phyloP scores from a whole-genome alignment of 257 asterid genomes.

The Nicotiana tomentosiformis region DNA sequence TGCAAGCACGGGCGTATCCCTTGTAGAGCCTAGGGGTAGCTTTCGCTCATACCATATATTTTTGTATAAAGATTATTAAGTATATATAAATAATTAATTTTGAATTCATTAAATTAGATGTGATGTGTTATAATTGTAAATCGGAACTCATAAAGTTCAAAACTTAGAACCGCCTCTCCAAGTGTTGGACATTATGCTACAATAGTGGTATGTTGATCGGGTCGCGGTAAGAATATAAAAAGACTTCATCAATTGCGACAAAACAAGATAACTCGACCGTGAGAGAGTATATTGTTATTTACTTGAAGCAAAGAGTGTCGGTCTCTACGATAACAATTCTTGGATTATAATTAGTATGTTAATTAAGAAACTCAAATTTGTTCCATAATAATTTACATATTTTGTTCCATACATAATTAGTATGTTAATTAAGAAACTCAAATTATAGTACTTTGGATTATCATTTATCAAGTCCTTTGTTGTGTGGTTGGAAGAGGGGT shows the following conservation, averaged over 20 bases:
- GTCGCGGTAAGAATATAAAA: neutral
- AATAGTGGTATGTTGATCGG: neutral
- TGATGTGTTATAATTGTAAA: too few species aligned
- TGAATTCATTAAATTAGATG: too few species aligned
- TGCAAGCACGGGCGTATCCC: too few species aligned
- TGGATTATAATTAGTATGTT: neutral
- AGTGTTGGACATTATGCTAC: neutral
- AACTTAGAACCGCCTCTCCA: neutral
- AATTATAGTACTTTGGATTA: neutral
- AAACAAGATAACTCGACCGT: neutral
- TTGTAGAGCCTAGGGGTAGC: too few species aligned
- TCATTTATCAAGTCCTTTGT: neutral
- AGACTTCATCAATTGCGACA: neutral
- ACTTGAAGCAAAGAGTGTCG: neutral
- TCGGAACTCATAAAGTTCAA: too few species aligned
- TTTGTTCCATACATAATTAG: neutral
- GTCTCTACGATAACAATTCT: too few species aligned
- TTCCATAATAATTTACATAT: too few species aligned
- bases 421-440: neutral
- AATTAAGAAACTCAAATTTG: too few species aligned
- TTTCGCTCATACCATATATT: too few species aligned
- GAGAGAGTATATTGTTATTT: neutral
- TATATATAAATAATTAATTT: too few species aligned
- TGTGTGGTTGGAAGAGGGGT: constrained; percentile 31
- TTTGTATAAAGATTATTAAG: too few species aligned